Base-by-base conservation (phyloP, 805 yeast species). In the Kregervanrija fluxuum region DNA sequence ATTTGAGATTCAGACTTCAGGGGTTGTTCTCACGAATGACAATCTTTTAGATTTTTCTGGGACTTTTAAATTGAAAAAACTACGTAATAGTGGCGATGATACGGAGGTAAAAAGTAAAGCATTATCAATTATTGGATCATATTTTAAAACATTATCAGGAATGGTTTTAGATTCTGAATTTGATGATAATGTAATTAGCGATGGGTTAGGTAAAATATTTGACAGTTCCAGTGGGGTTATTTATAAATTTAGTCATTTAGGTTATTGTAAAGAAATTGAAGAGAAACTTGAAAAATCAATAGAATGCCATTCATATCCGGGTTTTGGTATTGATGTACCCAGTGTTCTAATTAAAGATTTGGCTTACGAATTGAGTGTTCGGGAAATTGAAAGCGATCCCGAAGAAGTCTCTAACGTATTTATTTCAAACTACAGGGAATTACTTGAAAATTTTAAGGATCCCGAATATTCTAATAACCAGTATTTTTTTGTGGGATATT, bases 261-360 rank as follows among this genome's bases (percentile, higher is more conserved):
- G 81, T 1, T 78, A 69, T 57, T 75, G 82, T 54, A 69, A 76
- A 30, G 43, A 55, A 8, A 33, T 16, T 3, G 42, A 30, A 9
- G 28, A 39, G 11, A 34, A 30, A 3, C 22, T 38, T 28, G 30
- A n/a, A 13, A 38, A 30, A 14, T 12, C 41, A 11, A 37, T 13
- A 11, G 30, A 35, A 13, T 51, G 54, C 33, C 49, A 49, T 32
- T 31, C 44, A 3, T 33, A 30, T 31, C 44, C 39, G 31, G 44
- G 35, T 17, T 36, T 38, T 38, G 49, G 50, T 10, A 30, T 42
- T 44, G 80, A 78, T 54, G 51, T 76, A 12, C 58, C 73, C 8
- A 62, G 75, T 8, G 70, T 71, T 11, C 57, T 76, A 12, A 64
- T 76, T 10, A 64, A 70, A 45, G 83, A 78, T 56, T 66, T 79